Percentiles rank a stretch among this genome's conserved stretches.
Evolutionary conservation across 164 flowering plant genomes (phyloP).

Genomic region (Umbellularia californica): DNA sequence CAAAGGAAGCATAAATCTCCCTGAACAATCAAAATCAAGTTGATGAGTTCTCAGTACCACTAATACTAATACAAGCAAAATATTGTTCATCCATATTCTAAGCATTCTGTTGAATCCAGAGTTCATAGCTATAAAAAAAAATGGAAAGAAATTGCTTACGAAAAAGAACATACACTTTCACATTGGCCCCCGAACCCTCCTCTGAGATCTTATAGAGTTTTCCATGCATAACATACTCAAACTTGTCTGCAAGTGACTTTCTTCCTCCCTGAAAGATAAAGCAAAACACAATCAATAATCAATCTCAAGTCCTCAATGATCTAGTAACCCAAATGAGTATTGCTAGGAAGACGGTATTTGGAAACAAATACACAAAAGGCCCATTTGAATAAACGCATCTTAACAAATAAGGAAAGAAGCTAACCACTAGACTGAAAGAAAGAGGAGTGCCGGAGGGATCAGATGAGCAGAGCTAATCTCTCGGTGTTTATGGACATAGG

Average conservation of each 20-base stretch:
- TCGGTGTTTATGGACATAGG: too few species aligned
- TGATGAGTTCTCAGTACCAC: not conserved
- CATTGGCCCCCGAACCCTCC: slow-evolving; percentile 41
- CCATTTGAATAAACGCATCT: too few species aligned
- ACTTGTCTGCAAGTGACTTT: slow-evolving; percentile 74
- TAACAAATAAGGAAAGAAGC: too few species aligned
- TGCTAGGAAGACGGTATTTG: too few species aligned
- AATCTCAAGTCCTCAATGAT: not conserved
- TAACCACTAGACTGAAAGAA: too few species aligned
- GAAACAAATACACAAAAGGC: too few species aligned
- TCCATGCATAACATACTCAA: slow-evolving; percentile 93
- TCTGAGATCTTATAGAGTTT: slow-evolving; percentile 71
- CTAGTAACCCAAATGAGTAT: too few species aligned
- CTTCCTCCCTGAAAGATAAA: slow-evolving; percentile 50
- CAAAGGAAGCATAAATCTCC: slow-evolving; percentile 71
- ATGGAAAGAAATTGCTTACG: not conserved
- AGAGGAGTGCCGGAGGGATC: too few species aligned
- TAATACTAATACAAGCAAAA: not conserved
- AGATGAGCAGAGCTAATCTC: too few species aligned
- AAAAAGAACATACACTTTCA: slow-evolving; percentile 48
- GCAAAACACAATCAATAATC: not conserved
- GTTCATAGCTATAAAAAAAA: not conserved
- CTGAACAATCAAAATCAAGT: slow-evolving; percentile 29
- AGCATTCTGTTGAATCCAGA: not conserved
- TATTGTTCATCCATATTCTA: not conserved